Percentiles rank a stretch among this genome's conserved stretches.
Evolutionary conservation across 2,329 filamentous ascomycete genomes (phyloP).

Genomic region (Fusarium begoniae): DNA sequence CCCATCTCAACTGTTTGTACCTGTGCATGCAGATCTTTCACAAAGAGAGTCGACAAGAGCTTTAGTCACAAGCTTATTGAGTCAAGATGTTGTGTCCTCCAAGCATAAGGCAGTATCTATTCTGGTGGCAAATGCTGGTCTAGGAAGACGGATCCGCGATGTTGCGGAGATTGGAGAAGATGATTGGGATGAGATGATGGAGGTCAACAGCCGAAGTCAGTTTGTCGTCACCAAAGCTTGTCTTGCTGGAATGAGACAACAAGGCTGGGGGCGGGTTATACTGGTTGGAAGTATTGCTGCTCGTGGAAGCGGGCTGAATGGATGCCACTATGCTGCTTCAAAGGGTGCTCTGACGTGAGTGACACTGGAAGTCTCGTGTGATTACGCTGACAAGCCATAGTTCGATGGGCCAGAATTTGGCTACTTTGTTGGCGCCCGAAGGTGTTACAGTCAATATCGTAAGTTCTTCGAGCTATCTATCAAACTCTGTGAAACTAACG

Average conservation of each 20-base stretch:
- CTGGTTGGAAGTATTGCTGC: constrained; percentile 48
- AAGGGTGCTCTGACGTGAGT: constrained; percentile 44
- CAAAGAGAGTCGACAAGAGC: constrained; percentile 16
- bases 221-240: constrained; percentile 48
- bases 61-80: not conserved
- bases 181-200: constrained; percentile 50
- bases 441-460: constrained; percentile 49
- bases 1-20: not conserved
- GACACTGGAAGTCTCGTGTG: not conserved
- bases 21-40: constrained; percentile 13
- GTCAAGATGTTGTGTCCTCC: not conserved
- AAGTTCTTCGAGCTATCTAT: not conserved
- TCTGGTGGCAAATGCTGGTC: constrained; percentile 46
- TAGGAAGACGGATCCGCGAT: constrained; percentile 48
- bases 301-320: constrained; percentile 47
- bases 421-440: constrained; percentile 45
- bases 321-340: constrained; percentile 49
- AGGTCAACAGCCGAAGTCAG: constrained; percentile 47
- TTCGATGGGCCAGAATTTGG: constrained; percentile 49
- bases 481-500: not conserved
- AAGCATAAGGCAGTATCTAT: constrained; percentile 45
- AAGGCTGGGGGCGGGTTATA: constrained; percentile 47
- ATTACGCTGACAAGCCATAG: constrained; percentile 17
- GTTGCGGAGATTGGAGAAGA: constrained; percentile 46
- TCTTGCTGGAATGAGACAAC: constrained; percentile 44